Evolutionary conservation across 805 yeast species (phyloP).

Genomic region (Starmerella ratchasimensis): DNA sequence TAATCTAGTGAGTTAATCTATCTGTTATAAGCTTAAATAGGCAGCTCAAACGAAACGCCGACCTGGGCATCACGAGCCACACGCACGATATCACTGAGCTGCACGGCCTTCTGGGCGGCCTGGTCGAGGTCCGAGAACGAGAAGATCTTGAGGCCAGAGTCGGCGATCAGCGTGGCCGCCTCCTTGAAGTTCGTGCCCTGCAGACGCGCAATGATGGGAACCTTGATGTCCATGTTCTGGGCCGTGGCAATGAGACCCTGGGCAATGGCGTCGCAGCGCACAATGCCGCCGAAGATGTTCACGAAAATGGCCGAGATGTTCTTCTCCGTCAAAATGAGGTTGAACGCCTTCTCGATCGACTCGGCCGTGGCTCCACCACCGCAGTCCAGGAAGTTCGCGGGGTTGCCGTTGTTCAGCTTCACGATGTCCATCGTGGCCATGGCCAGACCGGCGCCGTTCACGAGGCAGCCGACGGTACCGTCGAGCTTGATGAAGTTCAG

Average conservation of each 20-base stretch:
- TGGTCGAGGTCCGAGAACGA: constrained; percentile 87
- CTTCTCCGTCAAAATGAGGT: constrained; percentile 76
- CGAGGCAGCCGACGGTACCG: constrained; percentile 97
- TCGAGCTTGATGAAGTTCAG: constrained; percentile 94
- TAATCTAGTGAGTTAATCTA: neutral
- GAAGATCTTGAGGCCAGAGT: constrained; percentile 86
- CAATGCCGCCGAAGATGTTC: constrained; percentile 98
- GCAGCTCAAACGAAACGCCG: constrained; percentile 37
- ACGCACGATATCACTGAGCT: constrained; percentile 39
- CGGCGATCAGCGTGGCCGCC: constrained; percentile 72
- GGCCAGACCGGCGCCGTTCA: constrained; percentile 99
- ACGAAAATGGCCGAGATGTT: constrained; percentile 91
- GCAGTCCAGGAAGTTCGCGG: constrained; percentile 98
- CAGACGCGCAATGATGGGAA: constrained; percentile 94
- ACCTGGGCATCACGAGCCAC: constrained; percentile 38
- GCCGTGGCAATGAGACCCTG: constrained; percentile 93
- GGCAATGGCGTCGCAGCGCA: constrained; percentile 98
- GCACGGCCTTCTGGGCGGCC: constrained; percentile 92
- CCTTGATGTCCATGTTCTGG: constrained; percentile 73
- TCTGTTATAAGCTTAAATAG: constrained; percentile 23
- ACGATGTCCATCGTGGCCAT: constrained; percentile 99
- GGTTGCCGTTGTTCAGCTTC: constrained; percentile 94
- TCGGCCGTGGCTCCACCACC: constrained; percentile 99
- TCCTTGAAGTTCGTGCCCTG: constrained; percentile 93
- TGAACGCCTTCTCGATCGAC: constrained; percentile 94